Evolutionary conservation across 768 basidiomycete species (phyloP), one percentile per base, ranked within the genome.

Genomic region (Wakefieldia striispora): DNA sequence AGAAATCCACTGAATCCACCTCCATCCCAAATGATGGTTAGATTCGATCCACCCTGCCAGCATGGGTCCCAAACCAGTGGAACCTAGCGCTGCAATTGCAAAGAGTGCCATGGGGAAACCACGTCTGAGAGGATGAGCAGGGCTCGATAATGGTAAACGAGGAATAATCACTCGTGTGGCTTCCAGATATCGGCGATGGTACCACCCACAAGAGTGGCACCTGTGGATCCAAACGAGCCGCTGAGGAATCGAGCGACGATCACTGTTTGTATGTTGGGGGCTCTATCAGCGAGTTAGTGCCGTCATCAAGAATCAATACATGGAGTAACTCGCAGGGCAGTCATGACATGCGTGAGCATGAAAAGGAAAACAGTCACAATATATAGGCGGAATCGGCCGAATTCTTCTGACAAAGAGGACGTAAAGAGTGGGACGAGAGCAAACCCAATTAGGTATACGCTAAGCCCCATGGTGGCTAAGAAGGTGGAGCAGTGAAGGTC

Each of bases 1-100:
- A 54, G 83, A 81, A 9, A 89, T 76, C 89, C 88, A 91, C 58
- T 90, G 82, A 21, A 94, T 88, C 88, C 89, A 91, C 23, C 88
- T 73, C 88, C 90, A 91, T 53, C 75, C 74, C 1, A 91, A 63
- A 17, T 68, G 69, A 0, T 70, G 60, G 50, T 81, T 78, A 52
- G 78, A 74, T 59, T 88, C 84, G 19, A 88, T 74, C 81, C 82
- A 88, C 13, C 83, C 84, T 20, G 81, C 80, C 3, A 76, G 61
- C 1, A 86, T 61, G 0, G 88, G 83, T 3, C 82, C 89, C 1
- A 90, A 31, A 1, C 82, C 86, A 0, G 78, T 80, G 0, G 81
- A 83, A 2, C 76, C 77, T 10, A 91, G 60, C 0, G 82, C 86
- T 0, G 74, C 70, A 5, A 82, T 57, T 0, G 86, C 73, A 63